A percentile compares a stretch with the other conserved stretches of the same genome.
phyloP scores from a whole-genome alignment of 257 asterid species.

The Jaltomata sinuosa region DNA sequence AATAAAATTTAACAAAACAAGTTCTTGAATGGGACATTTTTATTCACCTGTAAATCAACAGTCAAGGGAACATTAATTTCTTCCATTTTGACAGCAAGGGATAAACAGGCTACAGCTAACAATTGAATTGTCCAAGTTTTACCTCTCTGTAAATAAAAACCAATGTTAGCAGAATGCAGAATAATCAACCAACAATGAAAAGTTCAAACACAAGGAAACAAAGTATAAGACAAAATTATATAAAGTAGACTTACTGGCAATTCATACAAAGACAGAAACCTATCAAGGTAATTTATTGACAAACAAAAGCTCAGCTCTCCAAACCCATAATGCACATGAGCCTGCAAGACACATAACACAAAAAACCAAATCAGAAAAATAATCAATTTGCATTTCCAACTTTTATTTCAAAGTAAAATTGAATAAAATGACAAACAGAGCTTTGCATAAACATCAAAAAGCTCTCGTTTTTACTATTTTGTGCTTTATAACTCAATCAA shows the following conservation, averaged over 20 bases:
- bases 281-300: conserved; percentile 30
- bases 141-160: conserved; percentile 27
- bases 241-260: conserved; percentile 22
- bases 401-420: not conserved
- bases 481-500: not conserved
- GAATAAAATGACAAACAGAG: not conserved
- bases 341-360: conserved; percentile 14
- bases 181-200: not conserved
- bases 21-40: not conserved
- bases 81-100: conserved; percentile 64
- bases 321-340: conserved; percentile 24
- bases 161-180: not conserved
- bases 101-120: conserved; percentile 62
- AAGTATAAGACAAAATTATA: not conserved
- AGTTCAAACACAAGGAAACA: not conserved
- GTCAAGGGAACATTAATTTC: conserved; percentile 48
- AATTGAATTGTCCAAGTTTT: conserved; percentile 50
- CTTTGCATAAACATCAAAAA: not conserved
- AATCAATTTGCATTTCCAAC: not conserved
- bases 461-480: not conserved
- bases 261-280: conserved; percentile 24
- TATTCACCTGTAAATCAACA: conserved; percentile 56
- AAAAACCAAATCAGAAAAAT: not conserved
- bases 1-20: not conserved
- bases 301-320: conserved; percentile 20